A percentile compares a stretch with the other conserved stretches of the same genome.
Evolutionary conservation across 805 yeast genomes (phyloP).

Genomic region (Candida ovalis): DNA sequence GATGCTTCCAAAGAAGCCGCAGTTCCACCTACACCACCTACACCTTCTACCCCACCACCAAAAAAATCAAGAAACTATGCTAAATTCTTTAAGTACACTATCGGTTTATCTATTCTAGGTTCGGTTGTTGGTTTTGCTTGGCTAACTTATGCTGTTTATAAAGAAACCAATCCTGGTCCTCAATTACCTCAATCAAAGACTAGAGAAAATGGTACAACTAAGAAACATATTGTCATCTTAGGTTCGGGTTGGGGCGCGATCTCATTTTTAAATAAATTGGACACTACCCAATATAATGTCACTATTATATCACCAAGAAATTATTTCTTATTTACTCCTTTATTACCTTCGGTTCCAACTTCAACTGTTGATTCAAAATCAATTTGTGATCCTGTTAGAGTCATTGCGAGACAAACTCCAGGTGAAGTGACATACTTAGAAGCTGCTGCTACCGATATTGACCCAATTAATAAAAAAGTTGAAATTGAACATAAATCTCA

Average conservation of each 20-base stretch:
- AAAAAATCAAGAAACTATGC: constrained; percentile 6
- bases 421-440: constrained; percentile 82
- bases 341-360: constrained; percentile 90
- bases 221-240: constrained; percentile 72
- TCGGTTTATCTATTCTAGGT: constrained; percentile 50
- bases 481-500: constrained; percentile 55
- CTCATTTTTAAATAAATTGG: constrained; percentile 77
- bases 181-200: constrained; percentile 55
- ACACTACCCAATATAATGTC: constrained; percentile 83
- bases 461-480: constrained; percentile 63
- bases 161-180: constrained; percentile 56
- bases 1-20: constrained; percentile 1
- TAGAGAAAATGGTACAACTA: constrained; percentile 48
- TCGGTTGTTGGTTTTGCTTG: constrained; percentile 52
- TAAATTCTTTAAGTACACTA: constrained; percentile 35
- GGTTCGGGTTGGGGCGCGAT: constrained; percentile 97
- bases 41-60: constrained; percentile 7
- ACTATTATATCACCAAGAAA: constrained; percentile 91
- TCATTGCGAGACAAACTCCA: constrained; percentile 69
- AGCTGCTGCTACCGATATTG: constrained; percentile 85
- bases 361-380: constrained; percentile 90
- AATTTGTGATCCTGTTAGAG: constrained; percentile 88
- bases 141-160: constrained; percentile 58
- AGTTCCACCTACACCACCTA: constrained; percentile 2
- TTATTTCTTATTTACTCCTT: constrained; percentile 93